Evolutionary conservation across 2,329 filamentous ascomycete species (phyloP), one percentile per base, ranked within the genome.

Genomic region (Colletotrichum tabaci): DNA sequence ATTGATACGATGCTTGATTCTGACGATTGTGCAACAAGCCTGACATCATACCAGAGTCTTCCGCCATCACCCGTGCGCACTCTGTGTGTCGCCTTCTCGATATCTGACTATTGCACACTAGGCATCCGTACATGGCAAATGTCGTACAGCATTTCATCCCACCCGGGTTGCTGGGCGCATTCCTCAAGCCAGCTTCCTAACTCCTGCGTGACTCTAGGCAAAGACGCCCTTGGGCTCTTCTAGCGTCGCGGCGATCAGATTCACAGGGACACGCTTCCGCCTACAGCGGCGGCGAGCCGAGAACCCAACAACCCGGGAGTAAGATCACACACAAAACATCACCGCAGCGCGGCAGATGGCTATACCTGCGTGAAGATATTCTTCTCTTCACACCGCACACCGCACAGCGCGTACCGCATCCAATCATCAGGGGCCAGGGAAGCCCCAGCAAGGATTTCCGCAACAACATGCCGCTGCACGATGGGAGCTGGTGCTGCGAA

Each of bases 361-460:
- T 67, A 56, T 63, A 55, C 18, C 18, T 47, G 35, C 44, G 38
- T 69, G 53, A 46, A 61, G 42, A 69, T 50, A 47, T 44, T 65
- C 56, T 68, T 61, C 50, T 35, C 50, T 23, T 9, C 46, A 26
- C 66, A 67, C 67, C 50, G 62, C 46, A 23, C 66, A 67, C 67
- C 50, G 62, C 63, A 67, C 66, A 73, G 57, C 66, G 67, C 63
- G 73, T 73, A 71, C 50, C 56, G 53, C 23, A 38, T 30, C 73
- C 73, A 74, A 74, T 74, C 58, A 73, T 18, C 18, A 12, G 23
- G 30, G 35, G 71, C 15, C 18, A 15, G 30, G 30, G 23, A 13
- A 61, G 44, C 10, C 50, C 15, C 23, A 15, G 12, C 21, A 47
- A 55, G 30, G 42, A 52, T 57, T 57, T 44, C 49, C 18, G 42